These are phyloP conservation scores for Colletotrichum brevisporum DNA, from an alignment of 2,329 filamentous ascomycete genomes.

Conservation along the genomic window DNA sequence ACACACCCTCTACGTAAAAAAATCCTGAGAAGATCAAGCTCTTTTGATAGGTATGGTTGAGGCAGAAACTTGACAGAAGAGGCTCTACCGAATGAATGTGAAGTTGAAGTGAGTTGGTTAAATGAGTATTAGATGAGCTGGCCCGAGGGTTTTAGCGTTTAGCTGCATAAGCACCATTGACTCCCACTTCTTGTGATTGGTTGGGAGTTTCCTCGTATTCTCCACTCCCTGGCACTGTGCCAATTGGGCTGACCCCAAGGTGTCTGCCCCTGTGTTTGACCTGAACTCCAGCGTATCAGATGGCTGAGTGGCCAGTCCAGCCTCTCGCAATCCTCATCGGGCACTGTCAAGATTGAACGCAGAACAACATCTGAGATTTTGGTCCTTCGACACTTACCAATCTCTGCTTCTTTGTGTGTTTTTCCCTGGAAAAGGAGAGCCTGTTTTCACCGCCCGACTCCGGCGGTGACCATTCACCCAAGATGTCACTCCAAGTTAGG, in stretches of 20 bases:
- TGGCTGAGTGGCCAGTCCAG: slow-evolving; percentile 14
- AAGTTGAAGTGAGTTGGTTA: slow-evolving; percentile 2
- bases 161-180: background rate
- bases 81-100: background rate
- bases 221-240: slow-evolving; percentile 20
- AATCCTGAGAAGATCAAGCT: too few species aligned
- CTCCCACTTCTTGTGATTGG: slow-evolving; percentile 13
- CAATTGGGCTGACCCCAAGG: slow-evolving; percentile 2
- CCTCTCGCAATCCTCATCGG: slow-evolving; percentile 18
- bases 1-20: too few species aligned
- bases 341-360: slow-evolving; percentile 6
- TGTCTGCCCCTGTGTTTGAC: slow-evolving; percentile 38
- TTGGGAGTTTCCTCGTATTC: background rate
- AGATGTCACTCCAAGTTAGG: slow-evolving; percentile 59
- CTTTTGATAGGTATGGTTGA: background rate
- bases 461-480: slow-evolving; percentile 16
- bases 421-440: background rate
- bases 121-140: background rate
- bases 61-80: background rate
- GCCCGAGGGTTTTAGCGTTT: background rate
- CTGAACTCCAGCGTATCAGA: slow-evolving; percentile 38
- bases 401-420: background rate
- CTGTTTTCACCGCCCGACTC: background rate
- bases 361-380: background rate
- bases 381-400: background rate